Evolutionary conservation across 2,329 filamentous ascomycete genomes (phyloP).

Genomic region (Colletotrichum camelliae): DNA sequence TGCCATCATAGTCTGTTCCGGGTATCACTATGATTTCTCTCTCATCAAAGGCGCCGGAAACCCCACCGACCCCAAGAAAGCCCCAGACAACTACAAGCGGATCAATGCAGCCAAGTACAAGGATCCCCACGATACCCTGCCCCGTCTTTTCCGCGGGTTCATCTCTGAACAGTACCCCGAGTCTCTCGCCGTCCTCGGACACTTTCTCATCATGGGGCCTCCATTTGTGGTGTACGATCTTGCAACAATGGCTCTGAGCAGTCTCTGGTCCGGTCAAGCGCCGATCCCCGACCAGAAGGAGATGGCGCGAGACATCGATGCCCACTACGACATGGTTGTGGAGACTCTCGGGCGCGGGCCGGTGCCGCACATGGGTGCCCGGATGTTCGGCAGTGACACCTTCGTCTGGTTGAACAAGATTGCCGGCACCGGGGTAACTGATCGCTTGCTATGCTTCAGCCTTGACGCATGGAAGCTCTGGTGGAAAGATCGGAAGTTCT

Average conservation of each 20-base stretch:
- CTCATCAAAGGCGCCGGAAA: slow-evolving; percentile 31
- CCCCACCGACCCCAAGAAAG: slow-evolving; percentile 28
- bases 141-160: slow-evolving; percentile 34
- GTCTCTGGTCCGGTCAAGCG: slow-evolving; percentile 31
- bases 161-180: slow-evolving; percentile 36
- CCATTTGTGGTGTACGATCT: slow-evolving; percentile 33
- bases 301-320: slow-evolving; percentile 31
- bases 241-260: slow-evolving; percentile 32
- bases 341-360: slow-evolving; percentile 27
- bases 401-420: slow-evolving; percentile 43
- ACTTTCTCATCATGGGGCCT: slow-evolving; percentile 28
- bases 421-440: slow-evolving; percentile 46
- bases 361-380: slow-evolving; percentile 29
- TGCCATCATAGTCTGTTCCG: slow-evolving; percentile 36
- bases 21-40: slow-evolving; percentile 35
- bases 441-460: slow-evolving; percentile 42
- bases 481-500: slow-evolving; percentile 45
- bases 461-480: slow-evolving; percentile 48
- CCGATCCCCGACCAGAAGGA: slow-evolving; percentile 25
- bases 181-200: slow-evolving; percentile 34
- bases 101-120: slow-evolving; percentile 27
- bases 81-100: slow-evolving; percentile 29
- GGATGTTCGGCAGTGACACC: slow-evolving; percentile 24
- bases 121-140: slow-evolving; percentile 26
- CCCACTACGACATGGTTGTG: slow-evolving; percentile 29